Evolutionary conservation across 148 eudicot species (phyloP), one percentile per base, ranked within the genome.

Genomic region (Amaranthus hypochondriacus): DNA sequence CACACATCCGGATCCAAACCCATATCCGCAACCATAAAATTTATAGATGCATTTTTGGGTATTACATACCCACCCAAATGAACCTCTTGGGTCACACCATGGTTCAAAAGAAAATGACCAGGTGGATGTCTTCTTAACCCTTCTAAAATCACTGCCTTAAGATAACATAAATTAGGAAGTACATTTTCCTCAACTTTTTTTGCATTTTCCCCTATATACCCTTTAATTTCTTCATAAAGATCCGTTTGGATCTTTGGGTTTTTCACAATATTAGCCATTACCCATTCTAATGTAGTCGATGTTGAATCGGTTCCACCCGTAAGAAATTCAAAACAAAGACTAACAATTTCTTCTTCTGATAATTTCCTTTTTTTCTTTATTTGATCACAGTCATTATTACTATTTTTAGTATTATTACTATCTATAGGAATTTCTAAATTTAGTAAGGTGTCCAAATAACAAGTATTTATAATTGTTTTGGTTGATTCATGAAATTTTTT

Each of bases 221-320:
- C 66, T 2, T 52, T 69, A 4, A 89, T 84, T 70, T 91, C 97
- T 7, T 89, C 73, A 49, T 74, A 86, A 43, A 91, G 73, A 75
- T 81, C 86, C 2, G 68, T 68, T 66, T 89, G 93, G 9, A 87
- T 72, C 0, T 58, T 6, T 4, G 84, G 85, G 75, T 81, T 57
- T 80, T 84, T 90, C 9, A 89, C 92, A 11, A 90, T 44, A 58
- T 83, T 89, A 28, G 97, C 93, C 90, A 91, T 87, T 66, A 84
- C 85, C 91, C 90, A 91, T 48, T 91, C 89, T 56, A 91, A 73
- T 3, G 90, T 82, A 0, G 91, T 89, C 12, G 89, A 50, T 3
- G 97, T 91, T 7, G 89, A 89, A 60, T 91, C 91, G 2, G 97
- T 89, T 54, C 97, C 93, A 0, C 76, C 93, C 48, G 74, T 83